These are phyloP conservation scores for Helichrysum umbraculigerum DNA, from an alignment of 129 eudicot species.

Conservation along the genomic window DNA sequence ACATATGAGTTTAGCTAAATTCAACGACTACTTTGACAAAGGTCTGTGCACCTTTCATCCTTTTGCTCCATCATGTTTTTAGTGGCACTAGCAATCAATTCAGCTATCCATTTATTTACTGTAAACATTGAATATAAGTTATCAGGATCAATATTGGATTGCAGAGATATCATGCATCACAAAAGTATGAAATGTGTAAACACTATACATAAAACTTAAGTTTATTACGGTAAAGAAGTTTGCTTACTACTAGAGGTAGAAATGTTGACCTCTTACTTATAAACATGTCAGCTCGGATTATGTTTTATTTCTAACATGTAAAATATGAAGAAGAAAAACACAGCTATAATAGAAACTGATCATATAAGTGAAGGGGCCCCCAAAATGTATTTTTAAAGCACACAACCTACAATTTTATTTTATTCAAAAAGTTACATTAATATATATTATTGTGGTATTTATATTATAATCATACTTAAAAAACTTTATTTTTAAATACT, in stretches of 20 bases:
- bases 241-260: too few species aligned
- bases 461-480: not conserved
- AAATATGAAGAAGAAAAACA: not conserved
- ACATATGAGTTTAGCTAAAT: conserved; percentile 15
- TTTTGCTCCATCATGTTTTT: conserved; percentile 92
- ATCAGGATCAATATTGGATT: conserved; percentile 12
- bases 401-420: too few species aligned
- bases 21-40: conserved; percentile 12
- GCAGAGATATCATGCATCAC: conserved; percentile 19
- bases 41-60: conserved; percentile 72
- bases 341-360: not conserved
- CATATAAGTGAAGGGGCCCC: not conserved
- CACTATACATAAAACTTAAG: not conserved
- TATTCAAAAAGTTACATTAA: too few species aligned
- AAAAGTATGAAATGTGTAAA: conserved; percentile 14
- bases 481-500: not conserved
- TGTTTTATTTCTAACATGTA: too few species aligned
- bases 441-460: not conserved
- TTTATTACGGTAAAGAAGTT: too few species aligned
- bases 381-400: not conserved
- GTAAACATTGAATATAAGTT: conserved; percentile 11
- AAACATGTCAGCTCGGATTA: too few species aligned
- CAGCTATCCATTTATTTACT: conserved; percentile 98
- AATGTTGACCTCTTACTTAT: too few species aligned
- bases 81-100: conserved; percentile 78